Percentiles rank a stretch among this genome's conserved stretches.
These are phyloP conservation scores for Talaromyces sp. DNA, from an alignment of 2,329 filamentous ascomycete genomes.

Conservation along the genomic window DNA sequence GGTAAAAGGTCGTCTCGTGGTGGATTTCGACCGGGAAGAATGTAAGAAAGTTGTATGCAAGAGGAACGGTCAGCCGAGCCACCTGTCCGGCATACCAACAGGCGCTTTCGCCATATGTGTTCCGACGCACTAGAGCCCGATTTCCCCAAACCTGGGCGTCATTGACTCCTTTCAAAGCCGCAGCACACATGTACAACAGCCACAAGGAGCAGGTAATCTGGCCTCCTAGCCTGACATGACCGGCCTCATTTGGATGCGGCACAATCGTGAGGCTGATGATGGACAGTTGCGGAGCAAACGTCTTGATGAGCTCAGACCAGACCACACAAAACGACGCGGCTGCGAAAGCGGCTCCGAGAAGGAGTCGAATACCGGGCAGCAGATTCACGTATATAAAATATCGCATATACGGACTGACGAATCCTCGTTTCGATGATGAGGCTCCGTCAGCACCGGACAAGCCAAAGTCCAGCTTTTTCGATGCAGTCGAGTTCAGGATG, in stretches of 20 bases:
- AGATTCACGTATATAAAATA: constrained; percentile 72
- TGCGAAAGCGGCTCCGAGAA: constrained; percentile 62
- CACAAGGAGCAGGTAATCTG: constrained; percentile 80
- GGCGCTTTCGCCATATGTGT: constrained; percentile 87
- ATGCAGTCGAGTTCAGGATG: constrained; percentile 76
- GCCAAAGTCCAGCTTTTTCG: constrained; percentile 73
- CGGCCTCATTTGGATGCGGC: constrained; percentile 65
- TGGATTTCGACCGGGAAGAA: constrained; percentile 73
- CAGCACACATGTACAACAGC: constrained; percentile 94
- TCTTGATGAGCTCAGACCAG: constrained; percentile 90
- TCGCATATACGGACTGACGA: constrained; percentile 76
- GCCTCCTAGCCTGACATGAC: constrained; percentile 77
- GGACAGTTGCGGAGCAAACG: constrained; percentile 71
- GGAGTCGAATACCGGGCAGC: constrained; percentile 62
- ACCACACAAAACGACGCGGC: constrained; percentile 76
- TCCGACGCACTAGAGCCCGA: constrained; percentile 79
- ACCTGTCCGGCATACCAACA: constrained; percentile 96
- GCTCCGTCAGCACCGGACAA: constrained; percentile 43
- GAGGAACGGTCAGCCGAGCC: constrained; percentile 83
- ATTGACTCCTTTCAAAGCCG: constrained; percentile 79
- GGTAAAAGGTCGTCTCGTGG: constrained; percentile 74
- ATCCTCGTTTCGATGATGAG: constrained; percentile 49
- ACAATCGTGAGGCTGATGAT: constrained; percentile 58
- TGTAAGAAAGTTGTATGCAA: constrained; percentile 95
- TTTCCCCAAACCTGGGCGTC: constrained; percentile 98